Conservation (phyloP, 1,139 yeast genomes). For the Geotrichum reessii region DNA sequence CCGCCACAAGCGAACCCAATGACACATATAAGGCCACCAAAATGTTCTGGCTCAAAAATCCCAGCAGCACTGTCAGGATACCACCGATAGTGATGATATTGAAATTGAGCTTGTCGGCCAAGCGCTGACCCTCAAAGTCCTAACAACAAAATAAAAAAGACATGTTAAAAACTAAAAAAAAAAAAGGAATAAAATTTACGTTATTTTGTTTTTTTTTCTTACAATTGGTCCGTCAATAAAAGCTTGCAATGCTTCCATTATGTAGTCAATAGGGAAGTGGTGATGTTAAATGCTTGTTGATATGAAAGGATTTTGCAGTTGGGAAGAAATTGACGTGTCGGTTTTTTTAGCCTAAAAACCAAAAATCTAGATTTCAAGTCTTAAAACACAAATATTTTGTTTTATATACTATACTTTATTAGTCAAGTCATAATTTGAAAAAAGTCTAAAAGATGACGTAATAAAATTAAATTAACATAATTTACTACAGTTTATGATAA, state of each 20-base stretch:
- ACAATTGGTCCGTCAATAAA: conserved; percentile 18
- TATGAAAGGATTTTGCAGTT: background rate
- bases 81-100: conserved; percentile 14
- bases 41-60: conserved; percentile 16
- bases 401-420: background rate
- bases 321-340: background rate
- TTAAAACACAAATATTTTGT: background rate
- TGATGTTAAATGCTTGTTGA: background rate
- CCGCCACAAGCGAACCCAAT: background rate
- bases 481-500: background rate
- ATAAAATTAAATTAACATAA: background rate
- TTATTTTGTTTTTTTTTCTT: background rate
- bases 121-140: conserved; percentile 20
- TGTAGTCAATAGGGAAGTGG: background rate
- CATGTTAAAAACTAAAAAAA: background rate
- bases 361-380: background rate
- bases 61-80: conserved; percentile 12
- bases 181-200: too few relatives aligned
- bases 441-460: background rate
- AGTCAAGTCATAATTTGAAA: background rate
- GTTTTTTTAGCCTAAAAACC: background rate
- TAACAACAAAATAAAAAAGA: background rate
- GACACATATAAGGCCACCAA: conserved; percentile 12
- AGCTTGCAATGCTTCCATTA: conserved; percentile 11
- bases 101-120: conserved; percentile 16